phyloP scores from a whole-genome alignment of 495 filamentous ascomycete species.

The Hypoxylon lenormandii region DNA sequence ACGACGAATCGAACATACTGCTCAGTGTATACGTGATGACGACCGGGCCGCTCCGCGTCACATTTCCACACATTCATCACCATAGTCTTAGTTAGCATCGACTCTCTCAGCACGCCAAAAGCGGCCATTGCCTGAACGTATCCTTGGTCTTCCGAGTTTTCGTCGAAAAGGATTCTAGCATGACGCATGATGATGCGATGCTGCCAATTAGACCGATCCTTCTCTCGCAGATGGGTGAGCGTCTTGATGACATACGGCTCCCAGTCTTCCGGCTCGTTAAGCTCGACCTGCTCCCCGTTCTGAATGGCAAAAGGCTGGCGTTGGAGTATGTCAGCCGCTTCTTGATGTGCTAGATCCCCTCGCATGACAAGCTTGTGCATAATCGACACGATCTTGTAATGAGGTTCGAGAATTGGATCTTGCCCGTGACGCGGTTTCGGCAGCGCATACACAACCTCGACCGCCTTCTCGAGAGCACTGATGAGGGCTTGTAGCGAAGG shows the following conservation, averaged over 20 bases:
- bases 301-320: conserved; percentile 60
- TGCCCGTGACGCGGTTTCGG: conserved; percentile 81
- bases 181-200: conserved; percentile 87
- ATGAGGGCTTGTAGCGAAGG: conserved; percentile 68
- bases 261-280: conserved; percentile 73
- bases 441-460: conserved; percentile 70
- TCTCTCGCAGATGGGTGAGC: conserved; percentile 78
- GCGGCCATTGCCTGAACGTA: conserved; percentile 68
- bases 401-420: conserved; percentile 91
- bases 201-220: conserved; percentile 97
- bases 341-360: conserved; percentile 58
- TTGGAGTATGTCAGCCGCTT: conserved; percentile 59
- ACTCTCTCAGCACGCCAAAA: conserved; percentile 80
- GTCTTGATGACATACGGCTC: conserved; percentile 77
- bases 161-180: conserved; percentile 78
- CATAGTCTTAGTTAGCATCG: conserved; percentile 95
- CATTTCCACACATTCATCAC: conserved; percentile 95
- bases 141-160: conserved; percentile 47
- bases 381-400: conserved; percentile 92
- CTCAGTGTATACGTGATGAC: conserved; percentile 93
- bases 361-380: conserved; percentile 81
- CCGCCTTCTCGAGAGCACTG: conserved; percentile 73
- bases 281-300: conserved; percentile 51
- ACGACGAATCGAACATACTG: conserved; percentile 88
- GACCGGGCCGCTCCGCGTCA: conserved; percentile 86